phyloP scores from a whole-genome alignment of 1,284 basidiomycete genomes.

The Marasmius sp. region DNA sequence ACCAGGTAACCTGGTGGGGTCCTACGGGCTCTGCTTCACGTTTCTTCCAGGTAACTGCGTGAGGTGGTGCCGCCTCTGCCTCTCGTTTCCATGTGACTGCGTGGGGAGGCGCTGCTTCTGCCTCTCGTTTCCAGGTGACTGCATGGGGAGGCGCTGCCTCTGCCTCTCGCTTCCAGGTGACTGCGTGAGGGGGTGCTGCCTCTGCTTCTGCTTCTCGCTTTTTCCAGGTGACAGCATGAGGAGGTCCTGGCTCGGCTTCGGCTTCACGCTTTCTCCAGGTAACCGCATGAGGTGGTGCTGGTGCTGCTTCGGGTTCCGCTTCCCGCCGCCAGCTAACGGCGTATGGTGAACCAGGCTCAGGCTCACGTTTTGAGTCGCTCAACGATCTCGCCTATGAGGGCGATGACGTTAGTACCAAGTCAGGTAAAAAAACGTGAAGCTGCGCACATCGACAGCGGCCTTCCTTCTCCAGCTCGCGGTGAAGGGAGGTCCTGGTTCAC shows the following conservation, averaged over 20 bases:
- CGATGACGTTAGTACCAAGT: neutral
- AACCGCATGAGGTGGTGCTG: neutral
- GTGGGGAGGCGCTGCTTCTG: neutral
- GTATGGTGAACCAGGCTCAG: neutral
- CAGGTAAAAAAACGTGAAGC: neutral
- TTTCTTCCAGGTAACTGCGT: neutral
- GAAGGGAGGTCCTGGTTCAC: neutral
- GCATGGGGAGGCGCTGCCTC: neutral
- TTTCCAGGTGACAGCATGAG: neutral
- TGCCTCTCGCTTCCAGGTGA: neutral
- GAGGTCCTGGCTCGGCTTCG: neutral
- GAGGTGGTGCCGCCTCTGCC: neutral
- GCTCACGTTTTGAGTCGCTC: neutral
- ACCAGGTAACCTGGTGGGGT: neutral
- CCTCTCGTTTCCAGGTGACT: too few species aligned
- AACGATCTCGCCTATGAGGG: neutral
- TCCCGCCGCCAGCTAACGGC: neutral
- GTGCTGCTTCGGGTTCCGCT: neutral
- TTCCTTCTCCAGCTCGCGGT: neutral
- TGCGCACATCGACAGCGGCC: neutral
- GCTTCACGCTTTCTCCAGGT: neutral
- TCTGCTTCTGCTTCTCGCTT: neutral
- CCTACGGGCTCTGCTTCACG: neutral
- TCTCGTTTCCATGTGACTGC: neutral
- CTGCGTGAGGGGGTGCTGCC: neutral